Evolutionary conservation across 495 filamentous ascomycete species (phyloP).

Genomic region (Penicillium mononematosum): DNA sequence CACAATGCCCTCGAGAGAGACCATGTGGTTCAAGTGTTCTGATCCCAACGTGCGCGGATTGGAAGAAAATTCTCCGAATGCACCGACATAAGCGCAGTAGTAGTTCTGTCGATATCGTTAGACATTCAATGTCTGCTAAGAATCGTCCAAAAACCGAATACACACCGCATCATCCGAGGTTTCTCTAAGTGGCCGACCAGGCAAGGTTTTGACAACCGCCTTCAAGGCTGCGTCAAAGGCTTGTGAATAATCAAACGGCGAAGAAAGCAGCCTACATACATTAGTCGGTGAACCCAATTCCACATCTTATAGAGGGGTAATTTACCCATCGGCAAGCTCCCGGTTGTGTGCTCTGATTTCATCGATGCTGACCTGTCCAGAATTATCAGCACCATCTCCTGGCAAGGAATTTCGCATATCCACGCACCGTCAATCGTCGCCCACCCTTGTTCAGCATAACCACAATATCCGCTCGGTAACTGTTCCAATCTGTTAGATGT

Average conservation of each 20-base stretch:
- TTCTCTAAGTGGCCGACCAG: conserved; percentile 60
- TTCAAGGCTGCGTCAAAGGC: conserved; percentile 90
- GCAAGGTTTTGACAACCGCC: conserved; percentile 75
- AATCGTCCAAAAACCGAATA: not conserved
- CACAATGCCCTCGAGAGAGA: conserved; percentile 96
- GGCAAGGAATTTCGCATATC: conserved; percentile 1
- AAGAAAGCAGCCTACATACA: conserved; percentile 62
- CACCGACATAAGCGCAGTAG: conserved; percentile 92
- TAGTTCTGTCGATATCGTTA: conserved; percentile 56
- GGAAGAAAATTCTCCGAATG: conserved; percentile 91
- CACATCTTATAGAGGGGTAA: not conserved
- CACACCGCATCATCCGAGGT: conserved; percentile 61
- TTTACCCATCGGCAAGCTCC: conserved; percentile 80
- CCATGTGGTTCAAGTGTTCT: conserved; percentile 87
- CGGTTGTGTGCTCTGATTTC: conserved; percentile 88
- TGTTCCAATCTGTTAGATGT: conserved; percentile 30
- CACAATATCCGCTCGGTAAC: conserved; percentile 81
- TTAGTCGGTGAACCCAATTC: not conserved
- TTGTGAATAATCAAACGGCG: conserved; percentile 82
- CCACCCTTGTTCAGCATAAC: conserved; percentile 89
- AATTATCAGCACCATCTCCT: conserved; percentile 20
- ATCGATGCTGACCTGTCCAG: conserved; percentile 79
- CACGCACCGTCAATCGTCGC: conserved; percentile 61
- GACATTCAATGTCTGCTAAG: not conserved
- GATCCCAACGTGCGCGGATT: conserved; percentile 92